Percentiles rank a stretch among this genome's conserved stretches.
phyloP scores from a whole-genome alignment of 352 stramenopile genomes.

The Globisporangium irregulare region DNA sequence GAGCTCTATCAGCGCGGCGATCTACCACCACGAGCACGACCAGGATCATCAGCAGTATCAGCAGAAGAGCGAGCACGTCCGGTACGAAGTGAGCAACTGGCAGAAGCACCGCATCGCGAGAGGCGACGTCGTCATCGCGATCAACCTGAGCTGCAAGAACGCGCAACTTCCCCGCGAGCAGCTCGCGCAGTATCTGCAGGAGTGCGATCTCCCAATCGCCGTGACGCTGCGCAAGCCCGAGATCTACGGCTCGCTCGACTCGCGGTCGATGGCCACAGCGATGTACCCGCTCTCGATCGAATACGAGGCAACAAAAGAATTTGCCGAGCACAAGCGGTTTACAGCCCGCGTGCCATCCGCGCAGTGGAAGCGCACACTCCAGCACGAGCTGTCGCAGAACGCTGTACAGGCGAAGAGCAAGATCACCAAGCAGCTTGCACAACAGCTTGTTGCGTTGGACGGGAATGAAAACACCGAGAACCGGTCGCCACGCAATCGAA shows the following conservation, averaged over 20 bases:
- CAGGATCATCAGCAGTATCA: constrained; percentile 4
- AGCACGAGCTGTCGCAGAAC: constrained; percentile 52
- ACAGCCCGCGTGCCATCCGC: constrained; percentile 50
- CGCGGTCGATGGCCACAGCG: constrained; percentile 55
- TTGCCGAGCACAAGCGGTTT: constrained; percentile 32
- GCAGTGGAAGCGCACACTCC: constrained; percentile 62
- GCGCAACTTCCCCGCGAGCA: constrained; percentile 45
- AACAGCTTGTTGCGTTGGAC: constrained; percentile 20
- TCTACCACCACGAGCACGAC: not conserved
- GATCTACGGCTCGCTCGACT: constrained; percentile 61
- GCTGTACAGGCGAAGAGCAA: constrained; percentile 22
- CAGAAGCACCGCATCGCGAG: constrained; percentile 27
- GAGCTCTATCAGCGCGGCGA: constrained; percentile 34
- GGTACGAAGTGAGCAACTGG: constrained; percentile 10
- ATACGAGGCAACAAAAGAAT: constrained; percentile 30
- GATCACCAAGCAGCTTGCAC: constrained; percentile 21
- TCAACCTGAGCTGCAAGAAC: constrained; percentile 52
- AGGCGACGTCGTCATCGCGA: constrained; percentile 65
- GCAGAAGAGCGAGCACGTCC: constrained; percentile 8
- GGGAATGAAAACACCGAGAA: constrained; percentile 17
- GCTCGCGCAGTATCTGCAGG: constrained; percentile 42
- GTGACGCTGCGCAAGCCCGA: constrained; percentile 64
- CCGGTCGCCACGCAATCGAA: constrained; percentile 13
- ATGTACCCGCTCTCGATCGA: constrained; percentile 74
- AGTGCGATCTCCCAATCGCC: constrained; percentile 49